Evolutionary conservation across 2,329 filamentous ascomycete species (phyloP).

Genomic region (Pestalotiopsis sp.): DNA sequence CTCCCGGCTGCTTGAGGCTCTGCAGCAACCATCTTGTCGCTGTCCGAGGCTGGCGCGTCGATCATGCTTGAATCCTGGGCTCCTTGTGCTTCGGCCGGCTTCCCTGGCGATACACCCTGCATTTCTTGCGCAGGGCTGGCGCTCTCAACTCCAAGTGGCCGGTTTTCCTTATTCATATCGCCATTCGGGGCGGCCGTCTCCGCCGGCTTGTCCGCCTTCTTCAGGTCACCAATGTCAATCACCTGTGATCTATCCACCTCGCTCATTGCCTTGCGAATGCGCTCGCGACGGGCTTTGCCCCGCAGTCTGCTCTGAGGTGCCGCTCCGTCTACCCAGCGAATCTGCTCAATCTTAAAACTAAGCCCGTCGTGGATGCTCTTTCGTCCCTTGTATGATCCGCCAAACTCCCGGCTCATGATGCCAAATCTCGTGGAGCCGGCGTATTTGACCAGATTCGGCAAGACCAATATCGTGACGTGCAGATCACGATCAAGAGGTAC

Average conservation of each 20-base stretch:
- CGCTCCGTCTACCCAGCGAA: slow-evolving; percentile 83
- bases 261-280: slow-evolving; percentile 57
- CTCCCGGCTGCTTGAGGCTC: background rate
- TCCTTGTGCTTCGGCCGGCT: background rate
- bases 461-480: slow-evolving; percentile 82
- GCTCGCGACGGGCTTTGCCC: slow-evolving; percentile 56
- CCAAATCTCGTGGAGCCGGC: slow-evolving; percentile 75
- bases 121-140: background rate
- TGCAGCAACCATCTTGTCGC: background rate
- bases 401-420: slow-evolving; percentile 80
- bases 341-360: slow-evolving; percentile 80
- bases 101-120: background rate
- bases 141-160: slow-evolving; percentile 16
- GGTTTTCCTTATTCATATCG: slow-evolving; percentile 50
- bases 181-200: slow-evolving; percentile 1
- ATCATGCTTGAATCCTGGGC: background rate
- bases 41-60: background rate
- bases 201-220: slow-evolving; percentile 33
- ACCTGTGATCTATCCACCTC: slow-evolving; percentile 47
- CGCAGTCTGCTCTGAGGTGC: slow-evolving; percentile 57
- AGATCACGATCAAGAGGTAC: slow-evolving; percentile 74
- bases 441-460: slow-evolving; percentile 80
- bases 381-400: slow-evolving; percentile 48
- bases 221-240: slow-evolving; percentile 30
- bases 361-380: slow-evolving; percentile 73